Evolutionary conservation across 495 filamentous ascomycete species (phyloP), one percentile per base, ranked within the genome.

Genomic region (Beverwykella pulmonaria): DNA sequence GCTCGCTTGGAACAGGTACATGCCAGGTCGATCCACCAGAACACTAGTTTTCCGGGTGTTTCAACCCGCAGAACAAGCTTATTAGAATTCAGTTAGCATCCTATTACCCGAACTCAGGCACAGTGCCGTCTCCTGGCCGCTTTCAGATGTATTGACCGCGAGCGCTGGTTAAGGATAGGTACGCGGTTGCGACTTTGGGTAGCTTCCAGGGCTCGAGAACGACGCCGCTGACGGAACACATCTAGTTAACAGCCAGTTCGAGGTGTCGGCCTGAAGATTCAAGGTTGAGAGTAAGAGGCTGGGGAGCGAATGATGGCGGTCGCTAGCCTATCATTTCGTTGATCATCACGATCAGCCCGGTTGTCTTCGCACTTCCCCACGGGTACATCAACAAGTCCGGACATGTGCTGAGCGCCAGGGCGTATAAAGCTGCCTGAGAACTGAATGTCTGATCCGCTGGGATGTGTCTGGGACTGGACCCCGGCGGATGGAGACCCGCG

Each of bases 301-400:
- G 49, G 17, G 50, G 7, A 53, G 27, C n/a, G n/a, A n/a, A n/a
- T n/a, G 34, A 47, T 22, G 30, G 32, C 32, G 61, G 53, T 64
- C 27, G 30, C 23, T 26, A 55, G 41, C 67, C 49, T 56, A 54
- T 44, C 61, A 65, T 52, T 65, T 61, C 25, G 14, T 30, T 20
- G 64, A 41, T 55, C 63, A 64, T 71, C 63, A 27, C 53, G 62
- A 67, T 67, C 49, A 67, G 59, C 48, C 63, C 36, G 26, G 68
- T 53, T 57, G 46, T 39, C 9, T 53, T 71, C 58, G 63, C 68
- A 50, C 63, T 71, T 71, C 68, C 68, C 68, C 68, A 71, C 68
- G 63, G 63, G 29, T 69, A 53, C 47, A 58, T 53, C 32, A 53
- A 39, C 44, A 17, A 3, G 25, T 26, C 61, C 61, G 29, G 41